Base-by-base conservation (phyloP, 2,329 filamentous ascomycete species). In the Trichoderma sp. region DNA sequence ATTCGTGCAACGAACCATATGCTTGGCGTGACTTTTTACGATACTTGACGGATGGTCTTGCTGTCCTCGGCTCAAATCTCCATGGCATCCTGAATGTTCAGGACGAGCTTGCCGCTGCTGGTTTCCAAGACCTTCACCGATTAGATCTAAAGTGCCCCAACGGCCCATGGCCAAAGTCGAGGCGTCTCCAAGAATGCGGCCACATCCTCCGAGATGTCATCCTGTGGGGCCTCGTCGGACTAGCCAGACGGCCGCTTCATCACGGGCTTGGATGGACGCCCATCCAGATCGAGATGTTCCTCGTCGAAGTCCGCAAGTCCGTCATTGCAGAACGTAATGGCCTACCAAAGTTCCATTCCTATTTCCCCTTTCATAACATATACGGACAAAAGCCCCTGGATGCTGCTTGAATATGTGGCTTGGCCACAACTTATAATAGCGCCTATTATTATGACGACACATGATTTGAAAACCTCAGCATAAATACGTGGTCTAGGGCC, bases 131-230 rank as follows among this genome's bases (percentile, higher is more conserved):
- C 24, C 78, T 89, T 33, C 78, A 78, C 4, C 83, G 85, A 78
- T 84, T 85, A 76, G 82, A 82, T 27, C 84, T 87, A 29, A 88
- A 89, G 78, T 85, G 84, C 8, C 88, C 88, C 4, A 79, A 89
- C 2, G 88, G 88, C 18, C 80, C 84, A 3, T 89, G 88, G 88
- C 84, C 88, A 3, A 83, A 83, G 65, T 83, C 84, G 74, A 79
- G 82, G 31, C 82, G 85, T 4, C 83, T 87, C 24, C 83, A 85
- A 64, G 83, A 86, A 45, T 88, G 86, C 77, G 88, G 88, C 2
- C 81, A 86, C 38, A 83, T 88, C 29, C 78, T 88, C 75, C 82
- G 86, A 41, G 86, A 87, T 31, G 84, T 84, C 4, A 80, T 85
- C 71, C 81, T 85, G 78, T 83, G 83, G 80, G 85, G 85, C 2